phyloP scores from a whole-genome alignment of 805 yeast genomes.

The Jamesozyma lodderae region DNA sequence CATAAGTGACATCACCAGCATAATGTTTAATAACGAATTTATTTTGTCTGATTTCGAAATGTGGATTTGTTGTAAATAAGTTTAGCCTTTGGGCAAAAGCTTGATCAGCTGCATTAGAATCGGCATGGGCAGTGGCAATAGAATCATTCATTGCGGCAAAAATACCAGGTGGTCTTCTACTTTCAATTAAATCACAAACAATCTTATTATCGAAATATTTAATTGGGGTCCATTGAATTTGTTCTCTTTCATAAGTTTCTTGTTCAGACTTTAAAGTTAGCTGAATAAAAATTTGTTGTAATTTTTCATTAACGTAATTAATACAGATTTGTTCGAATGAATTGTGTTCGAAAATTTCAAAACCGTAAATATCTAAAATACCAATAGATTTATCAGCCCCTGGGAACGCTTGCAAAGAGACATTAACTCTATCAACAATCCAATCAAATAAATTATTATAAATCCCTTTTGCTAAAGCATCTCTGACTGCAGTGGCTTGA shows the following conservation, averaged over 20 bases:
- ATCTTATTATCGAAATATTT: constrained; percentile 92
- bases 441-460: constrained; percentile 91
- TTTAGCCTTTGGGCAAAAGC: constrained; percentile 88
- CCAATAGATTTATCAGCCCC: constrained; percentile 69
- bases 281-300: constrained; percentile 94
- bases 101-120: constrained; percentile 92
- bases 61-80: constrained; percentile 71
- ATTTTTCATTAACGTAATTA: constrained; percentile 90
- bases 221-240: constrained; percentile 95
- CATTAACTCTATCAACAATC: constrained; percentile 88
- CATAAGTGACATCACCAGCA: constrained; percentile 97
- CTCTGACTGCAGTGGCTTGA: constrained; percentile 92
- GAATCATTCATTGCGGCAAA: constrained; percentile 96
- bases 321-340: constrained; percentile 93
- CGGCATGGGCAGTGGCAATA: constrained; percentile 97
- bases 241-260: constrained; percentile 92
- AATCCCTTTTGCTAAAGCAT: constrained; percentile 89
- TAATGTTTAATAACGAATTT: constrained; percentile 91
- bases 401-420: constrained; percentile 51
- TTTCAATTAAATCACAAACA: constrained; percentile 94
- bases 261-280: constrained; percentile 94
- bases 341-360: constrained; percentile 90
- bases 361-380: constrained; percentile 90
- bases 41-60: constrained; percentile 79
- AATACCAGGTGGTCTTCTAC: constrained; percentile 88